These are phyloP conservation scores for Teunomyces panamensis DNA, from an alignment of 805 yeast species.

Conservation along the genomic window DNA sequence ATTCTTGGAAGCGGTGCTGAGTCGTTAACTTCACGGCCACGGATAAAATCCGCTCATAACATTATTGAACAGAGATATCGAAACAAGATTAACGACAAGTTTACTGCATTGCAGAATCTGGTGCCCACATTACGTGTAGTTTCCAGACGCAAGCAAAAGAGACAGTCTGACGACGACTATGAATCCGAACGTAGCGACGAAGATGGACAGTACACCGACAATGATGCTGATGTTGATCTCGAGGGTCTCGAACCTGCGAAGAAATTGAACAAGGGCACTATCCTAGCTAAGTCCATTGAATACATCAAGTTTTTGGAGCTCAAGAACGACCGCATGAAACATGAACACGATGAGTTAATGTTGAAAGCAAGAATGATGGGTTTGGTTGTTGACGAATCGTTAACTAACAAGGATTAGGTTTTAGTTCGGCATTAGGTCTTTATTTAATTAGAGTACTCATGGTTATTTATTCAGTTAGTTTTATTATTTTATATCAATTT, in stretches of 20 bases:
- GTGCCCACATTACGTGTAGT: constrained; percentile 38
- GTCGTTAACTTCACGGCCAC: constrained; percentile 10
- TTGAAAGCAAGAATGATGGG: constrained; percentile 37
- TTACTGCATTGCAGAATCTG: constrained; percentile 33
- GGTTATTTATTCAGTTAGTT: not conserved
- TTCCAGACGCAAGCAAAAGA: constrained; percentile 20
- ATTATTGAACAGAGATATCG: constrained; percentile 43
- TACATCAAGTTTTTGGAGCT: constrained; percentile 70
- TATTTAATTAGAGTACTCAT: constrained; percentile 1
- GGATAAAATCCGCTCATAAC: constrained; percentile 36
- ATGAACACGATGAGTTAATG: constrained; percentile 51
- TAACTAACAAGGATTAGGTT: constrained; percentile 1
- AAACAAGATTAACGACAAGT: constrained; percentile 41
- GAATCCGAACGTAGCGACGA: constrained; percentile 13
- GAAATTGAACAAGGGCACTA: constrained; percentile 75
- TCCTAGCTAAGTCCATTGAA: constrained; percentile 74
- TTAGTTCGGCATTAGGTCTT: constrained; percentile 1
- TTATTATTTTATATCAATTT: not conserved
- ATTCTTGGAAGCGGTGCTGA: not conserved
- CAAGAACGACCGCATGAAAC: constrained; percentile 48
- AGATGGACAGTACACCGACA: not conserved
- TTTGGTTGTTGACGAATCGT: constrained; percentile 8
- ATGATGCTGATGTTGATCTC: constrained; percentile 33
- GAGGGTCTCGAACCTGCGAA: constrained; percentile 77
- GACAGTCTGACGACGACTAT: constrained; percentile 10